Percentiles rank a stretch among this genome's conserved stretches.
These are phyloP conservation scores for Arachis hypogaea DNA, from an alignment of 306 rosid genomes.

Conservation along the genomic window DNA sequence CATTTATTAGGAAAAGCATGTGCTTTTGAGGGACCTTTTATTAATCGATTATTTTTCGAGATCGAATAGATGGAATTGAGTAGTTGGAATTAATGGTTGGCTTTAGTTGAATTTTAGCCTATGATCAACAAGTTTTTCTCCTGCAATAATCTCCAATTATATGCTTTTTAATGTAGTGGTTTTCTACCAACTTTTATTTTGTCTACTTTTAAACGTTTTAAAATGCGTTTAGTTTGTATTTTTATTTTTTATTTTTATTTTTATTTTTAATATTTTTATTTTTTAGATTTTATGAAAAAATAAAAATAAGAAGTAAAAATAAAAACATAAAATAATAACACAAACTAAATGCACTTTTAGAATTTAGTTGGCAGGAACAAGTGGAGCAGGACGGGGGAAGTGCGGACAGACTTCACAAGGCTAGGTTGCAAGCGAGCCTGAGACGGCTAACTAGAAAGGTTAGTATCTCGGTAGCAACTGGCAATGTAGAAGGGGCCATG, in stretches of 20 bases:
- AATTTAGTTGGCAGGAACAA: too few relatives aligned
- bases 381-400: too few relatives aligned
- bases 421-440: too few relatives aligned
- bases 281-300: too few relatives aligned
- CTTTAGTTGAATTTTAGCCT: not conserved
- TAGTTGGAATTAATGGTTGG: not conserved
- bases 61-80: not conserved
- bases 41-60: not conserved
- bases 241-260: not conserved
- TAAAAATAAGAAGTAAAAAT: too few relatives aligned
- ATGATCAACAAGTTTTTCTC: not conserved
- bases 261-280: too few relatives aligned
- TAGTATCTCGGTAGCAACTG: too few relatives aligned
- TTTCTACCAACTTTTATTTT: not conserved
- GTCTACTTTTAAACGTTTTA: not conserved
- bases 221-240: not conserved
- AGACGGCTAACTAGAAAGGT: too few relatives aligned
- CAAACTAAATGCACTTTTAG: too few relatives aligned
- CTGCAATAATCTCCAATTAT: not conserved
- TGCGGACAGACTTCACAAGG: too few relatives aligned
- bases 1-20: not conserved
- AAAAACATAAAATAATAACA: too few relatives aligned
- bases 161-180: not conserved
- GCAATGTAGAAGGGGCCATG: too few relatives aligned
- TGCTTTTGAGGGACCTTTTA: not conserved